phyloP scores from a whole-genome alignment of 1,284 basidiomycete genomes.

The Malassezia sp. region DNA sequence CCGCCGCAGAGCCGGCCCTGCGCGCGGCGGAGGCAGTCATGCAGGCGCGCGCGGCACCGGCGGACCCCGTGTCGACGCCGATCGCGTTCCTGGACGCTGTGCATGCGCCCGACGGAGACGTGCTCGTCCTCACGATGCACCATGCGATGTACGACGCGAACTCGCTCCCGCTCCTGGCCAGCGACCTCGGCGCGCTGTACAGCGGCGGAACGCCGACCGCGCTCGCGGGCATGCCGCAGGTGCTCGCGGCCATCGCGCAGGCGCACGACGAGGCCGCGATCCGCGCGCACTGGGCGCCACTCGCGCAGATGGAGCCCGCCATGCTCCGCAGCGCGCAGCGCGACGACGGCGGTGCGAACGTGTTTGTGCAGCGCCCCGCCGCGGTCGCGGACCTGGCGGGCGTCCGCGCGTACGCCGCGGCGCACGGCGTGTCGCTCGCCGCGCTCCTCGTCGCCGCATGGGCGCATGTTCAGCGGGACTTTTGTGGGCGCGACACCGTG shows the following conservation, averaged over 20 bases:
- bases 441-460: constrained; percentile 24
- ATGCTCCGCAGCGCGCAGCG: not conserved
- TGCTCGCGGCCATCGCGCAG: constrained; percentile 12
- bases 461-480: constrained; percentile 19
- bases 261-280: constrained; percentile 3
- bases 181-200: constrained; percentile 27
- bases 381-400: not conserved
- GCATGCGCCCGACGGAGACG: constrained; percentile 9
- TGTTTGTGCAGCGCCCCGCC: constrained; percentile 1
- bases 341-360: not conserved
- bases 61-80: not conserved
- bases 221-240: constrained; percentile 15
- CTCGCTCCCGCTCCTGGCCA: constrained; percentile 28
- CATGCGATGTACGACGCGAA: constrained; percentile 42
- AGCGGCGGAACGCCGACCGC: constrained; percentile 3
- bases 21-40: not conserved
- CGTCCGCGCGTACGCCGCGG: not conserved
- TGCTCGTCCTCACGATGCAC: constrained; percentile 31
- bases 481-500: not conserved
- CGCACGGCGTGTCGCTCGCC: constrained; percentile 1
- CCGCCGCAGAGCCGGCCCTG: not conserved
- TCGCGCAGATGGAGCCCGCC: constrained; percentile 3
- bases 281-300: constrained; percentile 16
- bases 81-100: not conserved
- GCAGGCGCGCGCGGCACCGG: not conserved